Percentiles rank a stretch among this genome's conserved stretches.
Conservation (phyloP, 805 yeast genomes). For the Suhomyces faveliae region DNA sequence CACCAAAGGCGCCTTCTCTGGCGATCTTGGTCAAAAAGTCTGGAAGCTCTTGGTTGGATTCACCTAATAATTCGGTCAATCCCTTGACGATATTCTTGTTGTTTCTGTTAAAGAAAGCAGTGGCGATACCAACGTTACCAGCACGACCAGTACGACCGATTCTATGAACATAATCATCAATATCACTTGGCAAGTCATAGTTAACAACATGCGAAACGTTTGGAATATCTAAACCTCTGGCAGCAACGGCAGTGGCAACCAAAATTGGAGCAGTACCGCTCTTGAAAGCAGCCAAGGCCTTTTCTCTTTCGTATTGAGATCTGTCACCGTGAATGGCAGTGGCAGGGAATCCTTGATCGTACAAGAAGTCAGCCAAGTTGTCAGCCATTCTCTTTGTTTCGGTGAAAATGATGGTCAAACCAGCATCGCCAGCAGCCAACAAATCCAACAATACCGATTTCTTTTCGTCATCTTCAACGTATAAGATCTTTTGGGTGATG, state of each 20-base stretch:
- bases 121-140: slow-evolving; percentile 97
- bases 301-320: slow-evolving; percentile 96
- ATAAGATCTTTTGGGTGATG: slow-evolving; percentile 89
- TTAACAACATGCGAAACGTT: slow-evolving; percentile 97
- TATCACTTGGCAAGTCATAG: slow-evolving; percentile 94
- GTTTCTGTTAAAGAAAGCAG: slow-evolving; percentile 96
- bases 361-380: slow-evolving; percentile 85
- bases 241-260: slow-evolving; percentile 99
- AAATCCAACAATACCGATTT: slow-evolving; percentile 86
- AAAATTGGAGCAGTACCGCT: slow-evolving; percentile 87
- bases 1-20: slow-evolving; percentile 67
- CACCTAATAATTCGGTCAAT: slow-evolving; percentile 78
- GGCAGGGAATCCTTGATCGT: slow-evolving; percentile 88
- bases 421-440: slow-evolving; percentile 69
- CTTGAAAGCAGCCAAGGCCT: slow-evolving; percentile 93
- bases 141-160: slow-evolving; percentile 99
- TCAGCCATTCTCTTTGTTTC: slow-evolving; percentile 99
- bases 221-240: slow-evolving; percentile 99
- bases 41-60: slow-evolving; percentile 98
- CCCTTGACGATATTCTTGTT: slow-evolving; percentile 88
- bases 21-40: slow-evolving; percentile 75
- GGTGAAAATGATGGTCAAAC: slow-evolving; percentile 90
- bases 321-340: slow-evolving; percentile 99
- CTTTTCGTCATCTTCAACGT: slow-evolving; percentile 93
- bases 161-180: slow-evolving; percentile 98